A percentile compares a stretch with the other conserved stretches of the same genome.
phyloP scores from a whole-genome alignment of 2,329 filamentous ascomycete genomes.

The Dissoconium aciculare region DNA sequence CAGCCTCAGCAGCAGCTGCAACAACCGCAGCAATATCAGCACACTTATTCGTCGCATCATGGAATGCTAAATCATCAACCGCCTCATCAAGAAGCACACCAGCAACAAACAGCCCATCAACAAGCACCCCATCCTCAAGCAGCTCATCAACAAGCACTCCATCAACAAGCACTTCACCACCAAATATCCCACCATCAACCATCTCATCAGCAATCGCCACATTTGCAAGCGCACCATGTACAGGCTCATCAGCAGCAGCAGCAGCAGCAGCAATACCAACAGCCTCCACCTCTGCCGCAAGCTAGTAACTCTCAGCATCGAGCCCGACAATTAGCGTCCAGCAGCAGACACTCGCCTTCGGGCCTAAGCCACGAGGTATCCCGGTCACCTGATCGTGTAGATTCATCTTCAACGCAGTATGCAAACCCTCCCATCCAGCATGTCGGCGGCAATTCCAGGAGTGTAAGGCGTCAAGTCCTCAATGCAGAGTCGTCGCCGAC shows the following conservation, averaged over 20 bases:
- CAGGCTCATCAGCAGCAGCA: background rate
- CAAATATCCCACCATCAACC: too few relatives aligned
- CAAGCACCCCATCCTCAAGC: too few relatives aligned
- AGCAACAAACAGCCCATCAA: too few relatives aligned
- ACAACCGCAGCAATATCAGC: slow-evolving; percentile 18
- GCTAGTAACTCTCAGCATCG: background rate
- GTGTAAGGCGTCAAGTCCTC: too few relatives aligned
- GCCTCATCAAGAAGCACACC: too few relatives aligned
- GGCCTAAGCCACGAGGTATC: slow-evolving; percentile 29
- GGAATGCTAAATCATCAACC: background rate
- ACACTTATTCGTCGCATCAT: slow-evolving; percentile 2
- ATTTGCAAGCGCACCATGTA: background rate
- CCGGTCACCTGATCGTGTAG: slow-evolving; percentile 21
- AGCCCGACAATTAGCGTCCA: slow-evolving; percentile 7
- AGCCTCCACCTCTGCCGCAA: background rate
- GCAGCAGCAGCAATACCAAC: background rate
- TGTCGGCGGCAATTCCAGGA: too few relatives aligned
- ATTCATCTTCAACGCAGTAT: slow-evolving; percentile 11
- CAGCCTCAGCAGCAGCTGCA: slow-evolving; percentile 18
- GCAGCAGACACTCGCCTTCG: slow-evolving; percentile 23
- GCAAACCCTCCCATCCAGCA: too few relatives aligned
- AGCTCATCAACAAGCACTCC: too few relatives aligned
- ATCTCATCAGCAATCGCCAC: too few relatives aligned
- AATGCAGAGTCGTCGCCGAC: too few relatives aligned
- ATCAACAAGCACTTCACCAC: too few relatives aligned